Conservation (phyloP, 371 early-diverging fungal species). For the Syncephalastrum monosporum region DNA sequence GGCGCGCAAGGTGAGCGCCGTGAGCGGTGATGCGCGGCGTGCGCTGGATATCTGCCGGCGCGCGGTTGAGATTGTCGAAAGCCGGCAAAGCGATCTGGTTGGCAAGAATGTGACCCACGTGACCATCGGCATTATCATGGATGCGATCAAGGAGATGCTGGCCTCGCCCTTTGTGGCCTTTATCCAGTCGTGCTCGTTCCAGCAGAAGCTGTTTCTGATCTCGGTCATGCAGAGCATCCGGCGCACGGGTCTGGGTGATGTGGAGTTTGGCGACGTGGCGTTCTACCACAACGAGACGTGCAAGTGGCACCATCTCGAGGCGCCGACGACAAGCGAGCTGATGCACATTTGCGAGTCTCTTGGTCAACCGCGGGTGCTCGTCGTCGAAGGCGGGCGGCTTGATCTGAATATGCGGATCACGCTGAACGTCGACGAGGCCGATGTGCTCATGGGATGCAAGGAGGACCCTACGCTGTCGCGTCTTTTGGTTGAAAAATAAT, state of each 20-base stretch:
- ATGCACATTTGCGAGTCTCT: slow-evolving; percentile 68
- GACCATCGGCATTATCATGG: slow-evolving; percentile 72
- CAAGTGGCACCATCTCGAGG: slow-evolving; percentile 59
- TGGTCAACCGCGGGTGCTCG: slow-evolving; percentile 61
- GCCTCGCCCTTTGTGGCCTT: slow-evolving; percentile 73
- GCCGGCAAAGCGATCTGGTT: slow-evolving; percentile 19
- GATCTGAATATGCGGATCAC: slow-evolving; percentile 72
- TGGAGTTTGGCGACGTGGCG: slow-evolving; percentile 69
- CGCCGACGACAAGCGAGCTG: slow-evolving; percentile 63
- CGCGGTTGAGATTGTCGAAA: slow-evolving; percentile 82
- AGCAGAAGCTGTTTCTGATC: slow-evolving; percentile 84
- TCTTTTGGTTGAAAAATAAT: slow-evolving; percentile 4
- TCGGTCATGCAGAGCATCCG: slow-evolving; percentile 66
- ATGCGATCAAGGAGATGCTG: slow-evolving; percentile 85
- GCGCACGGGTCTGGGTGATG: slow-evolving; percentile 71
- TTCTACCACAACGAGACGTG: slow-evolving; percentile 59
- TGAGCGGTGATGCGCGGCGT: slow-evolving; percentile 97
- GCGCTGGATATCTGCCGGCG: slow-evolving; percentile 93
- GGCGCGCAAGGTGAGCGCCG: slow-evolving; percentile 92
- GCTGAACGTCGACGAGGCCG: slow-evolving; percentile 69
- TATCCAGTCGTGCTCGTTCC: slow-evolving; percentile 70
- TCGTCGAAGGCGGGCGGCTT: slow-evolving; percentile 69
- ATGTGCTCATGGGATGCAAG: slow-evolving; percentile 75
- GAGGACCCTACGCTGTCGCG: slow-evolving; percentile 37
- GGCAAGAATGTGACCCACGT: slow-evolving; percentile 44